Evolutionary conservation across 2,329 filamentous ascomycete genomes (phyloP).

Genomic region (Elsinoe fawcettii): DNA sequence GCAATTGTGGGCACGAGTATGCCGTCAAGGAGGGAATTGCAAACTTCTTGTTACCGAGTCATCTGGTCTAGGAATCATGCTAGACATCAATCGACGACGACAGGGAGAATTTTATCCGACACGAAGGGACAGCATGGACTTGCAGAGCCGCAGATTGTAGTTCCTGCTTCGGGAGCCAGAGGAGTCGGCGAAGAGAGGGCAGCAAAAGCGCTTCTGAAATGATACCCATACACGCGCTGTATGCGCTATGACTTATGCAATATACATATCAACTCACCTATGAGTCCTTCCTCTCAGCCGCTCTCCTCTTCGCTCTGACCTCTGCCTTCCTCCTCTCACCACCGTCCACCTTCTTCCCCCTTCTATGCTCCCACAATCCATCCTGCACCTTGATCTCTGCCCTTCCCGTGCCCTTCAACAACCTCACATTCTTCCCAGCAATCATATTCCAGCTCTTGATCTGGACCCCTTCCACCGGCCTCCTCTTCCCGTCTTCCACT

Average conservation of each 20-base stretch:
- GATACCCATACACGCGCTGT: slow-evolving; percentile 8
- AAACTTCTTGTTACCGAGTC: slow-evolving; percentile 89
- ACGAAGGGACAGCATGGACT: not conserved
- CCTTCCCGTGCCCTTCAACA: slow-evolving; percentile 56
- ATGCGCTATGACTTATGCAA: slow-evolving; percentile 5
- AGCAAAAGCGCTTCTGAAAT: not conserved
- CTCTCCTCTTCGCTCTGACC: slow-evolving; percentile 76
- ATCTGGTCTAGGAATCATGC: slow-evolving; percentile 58
- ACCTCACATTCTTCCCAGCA: slow-evolving; percentile 64
- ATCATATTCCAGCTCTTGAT: slow-evolving; percentile 63
- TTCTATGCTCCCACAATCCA: slow-evolving; percentile 85
- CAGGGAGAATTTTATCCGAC: not conserved
- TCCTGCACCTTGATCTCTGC: slow-evolving; percentile 66
- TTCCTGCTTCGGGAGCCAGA: not conserved
- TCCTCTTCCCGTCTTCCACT: slow-evolving; percentile 38
- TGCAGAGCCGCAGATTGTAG: not conserved
- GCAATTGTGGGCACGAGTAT: slow-evolving; percentile 88
- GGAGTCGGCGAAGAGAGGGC: not conserved
- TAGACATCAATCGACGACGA: not conserved
- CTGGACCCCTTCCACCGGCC: slow-evolving; percentile 56
- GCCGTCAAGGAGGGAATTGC: slow-evolving; percentile 91
- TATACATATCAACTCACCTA: slow-evolving; percentile 19
- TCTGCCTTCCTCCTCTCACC: slow-evolving; percentile 85
- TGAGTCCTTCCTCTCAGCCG: slow-evolving; percentile 67
- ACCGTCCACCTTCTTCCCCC: slow-evolving; percentile 88